Percentiles rank a stretch among this genome's conserved stretches.
phyloP scores from a whole-genome alignment of 1,284 basidiomycete species.

The Kwoniella shivajii region DNA sequence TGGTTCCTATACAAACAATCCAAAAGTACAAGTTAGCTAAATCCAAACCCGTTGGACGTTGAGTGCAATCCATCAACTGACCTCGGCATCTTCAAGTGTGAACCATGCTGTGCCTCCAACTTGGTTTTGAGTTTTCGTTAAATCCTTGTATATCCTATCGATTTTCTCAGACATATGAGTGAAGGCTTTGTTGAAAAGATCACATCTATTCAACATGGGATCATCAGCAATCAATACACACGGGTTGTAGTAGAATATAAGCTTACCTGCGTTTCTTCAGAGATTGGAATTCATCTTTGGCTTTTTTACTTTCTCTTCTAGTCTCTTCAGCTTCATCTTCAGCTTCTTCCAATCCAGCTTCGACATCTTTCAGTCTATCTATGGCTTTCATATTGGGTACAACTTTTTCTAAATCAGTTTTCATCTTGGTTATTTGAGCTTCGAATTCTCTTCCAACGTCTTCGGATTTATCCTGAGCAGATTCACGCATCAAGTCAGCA shows the following conservation, averaged over 20 bases:
- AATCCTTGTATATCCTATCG: constrained; percentile 95
- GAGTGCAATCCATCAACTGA: constrained; percentile 47
- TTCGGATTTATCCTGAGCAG: constrained; percentile 65
- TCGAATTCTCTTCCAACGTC: constrained; percentile 76
- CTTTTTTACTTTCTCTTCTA: constrained; percentile 76
- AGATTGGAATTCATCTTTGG: constrained; percentile 87
- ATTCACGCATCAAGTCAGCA: neutral
- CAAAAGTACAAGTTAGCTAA: neutral
- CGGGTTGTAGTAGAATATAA: neutral
- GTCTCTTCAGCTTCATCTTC: constrained; percentile 62
- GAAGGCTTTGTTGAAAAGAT: constrained; percentile 95
- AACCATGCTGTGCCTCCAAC: constrained; percentile 97
- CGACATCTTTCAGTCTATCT: constrained; percentile 90
- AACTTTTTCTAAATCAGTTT: constrained; percentile 86
- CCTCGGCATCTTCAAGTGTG: constrained; percentile 91
- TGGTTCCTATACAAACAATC: constrained; percentile 69
- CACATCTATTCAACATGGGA: constrained; percentile 58
- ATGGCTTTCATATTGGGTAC: constrained; percentile 96
- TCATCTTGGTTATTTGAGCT: constrained; percentile 70
- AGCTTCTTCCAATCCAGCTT: constrained; percentile 62
- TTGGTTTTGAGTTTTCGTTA: constrained; percentile 72
- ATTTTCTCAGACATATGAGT: constrained; percentile 93
- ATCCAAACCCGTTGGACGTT: neutral
- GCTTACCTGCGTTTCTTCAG: constrained; percentile 77
- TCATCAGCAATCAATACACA: neutral